Conservation (phyloP, 371 early-diverging fungal genomes). For the Capniomyces stellatus region DNA sequence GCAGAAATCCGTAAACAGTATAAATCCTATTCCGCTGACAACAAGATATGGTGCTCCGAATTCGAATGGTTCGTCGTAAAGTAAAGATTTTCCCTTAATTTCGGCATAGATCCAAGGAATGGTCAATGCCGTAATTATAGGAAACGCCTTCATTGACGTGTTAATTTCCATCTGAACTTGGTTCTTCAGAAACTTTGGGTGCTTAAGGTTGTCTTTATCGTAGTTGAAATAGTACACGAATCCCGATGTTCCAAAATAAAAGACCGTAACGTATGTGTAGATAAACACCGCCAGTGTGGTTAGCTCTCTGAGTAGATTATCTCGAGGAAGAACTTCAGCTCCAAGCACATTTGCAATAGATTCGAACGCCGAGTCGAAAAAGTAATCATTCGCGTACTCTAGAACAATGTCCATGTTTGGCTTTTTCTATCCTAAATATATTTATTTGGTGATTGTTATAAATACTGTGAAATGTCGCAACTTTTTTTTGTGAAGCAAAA, state of each 20-base stretch:
- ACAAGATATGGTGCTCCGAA: constrained; percentile 43
- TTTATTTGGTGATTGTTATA: too few relatives aligned
- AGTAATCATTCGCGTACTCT: constrained; percentile 33
- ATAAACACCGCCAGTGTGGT: constrained; percentile 48
- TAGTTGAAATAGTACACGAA: constrained; percentile 66
- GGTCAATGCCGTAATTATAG: constrained; percentile 60
- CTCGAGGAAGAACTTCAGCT: constrained; percentile 30
- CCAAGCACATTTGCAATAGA: constrained; percentile 11
- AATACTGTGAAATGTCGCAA: too few relatives aligned
- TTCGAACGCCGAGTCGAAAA: constrained; percentile 20
- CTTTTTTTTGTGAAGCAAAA: too few relatives aligned
- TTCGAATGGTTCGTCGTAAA: constrained; percentile 44
- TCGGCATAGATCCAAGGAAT: constrained; percentile 81
- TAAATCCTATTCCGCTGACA: constrained; percentile 43
- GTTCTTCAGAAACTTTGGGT: constrained; percentile 78
- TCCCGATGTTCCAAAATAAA: constrained; percentile 59
- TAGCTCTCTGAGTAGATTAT: constrained; percentile 44
- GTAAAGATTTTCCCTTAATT: constrained; percentile 63
- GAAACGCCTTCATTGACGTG: constrained; percentile 57
- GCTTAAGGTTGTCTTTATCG: constrained; percentile 70
- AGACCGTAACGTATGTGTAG: constrained; percentile 45
- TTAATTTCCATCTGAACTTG: constrained; percentile 73
- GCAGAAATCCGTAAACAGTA: constrained; percentile 79
- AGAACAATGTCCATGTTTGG: constrained; percentile 51
- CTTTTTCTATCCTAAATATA: not conserved